Evolutionary conservation across 2,329 filamentous ascomycete species (phyloP), one percentile per base, ranked within the genome.

Genomic region (Decorospora gaudefroyi): DNA sequence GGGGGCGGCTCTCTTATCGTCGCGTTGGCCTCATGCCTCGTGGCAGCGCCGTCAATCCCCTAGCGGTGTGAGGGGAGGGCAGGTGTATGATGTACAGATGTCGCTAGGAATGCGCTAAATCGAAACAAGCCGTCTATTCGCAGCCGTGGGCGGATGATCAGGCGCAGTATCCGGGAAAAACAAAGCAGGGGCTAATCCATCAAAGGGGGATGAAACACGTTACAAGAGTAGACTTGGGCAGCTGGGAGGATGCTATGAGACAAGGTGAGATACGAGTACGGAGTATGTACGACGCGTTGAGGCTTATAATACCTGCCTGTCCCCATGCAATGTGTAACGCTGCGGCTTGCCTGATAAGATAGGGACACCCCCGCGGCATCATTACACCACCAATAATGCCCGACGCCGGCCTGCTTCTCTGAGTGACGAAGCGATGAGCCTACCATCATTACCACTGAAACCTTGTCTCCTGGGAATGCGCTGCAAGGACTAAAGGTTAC

Each of bases 1-100:
- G 25, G 33, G 45, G 38, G 34, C 10, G 35, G 40, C 19, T 28
- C 38, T 44, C 19, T 56, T 57, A 53, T 53, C 29, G 49, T 46
- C 37, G 26, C 15, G 16, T 23, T 34, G 36, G 43, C 50, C 40
- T 53, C 59, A 58, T 54, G 57, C 48, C 50, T 53, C 43, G 52
- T 54, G 46, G 53, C 47, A 49, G 46, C 35, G 33, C 51, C 37
- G 19, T 37, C 32, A 48, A 37, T 25, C 28, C 37, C 29, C 28
- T 47, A 48, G 60, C 48, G 53, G 54, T 51, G 55, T 42, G 54
- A 45, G 51, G 52, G 51, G 51, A 29, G 31, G 16, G 28, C 18
- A 36, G 38, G 46, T 47, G 48, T 51, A 48, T 49, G 51, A 48
- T 53, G 52, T 49, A 51, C 59, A 57, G 49, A 59, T 57, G 57